Base-by-base conservation (phyloP, 495 filamentous ascomycete species). In the Penicillium bovifimosum region DNA sequence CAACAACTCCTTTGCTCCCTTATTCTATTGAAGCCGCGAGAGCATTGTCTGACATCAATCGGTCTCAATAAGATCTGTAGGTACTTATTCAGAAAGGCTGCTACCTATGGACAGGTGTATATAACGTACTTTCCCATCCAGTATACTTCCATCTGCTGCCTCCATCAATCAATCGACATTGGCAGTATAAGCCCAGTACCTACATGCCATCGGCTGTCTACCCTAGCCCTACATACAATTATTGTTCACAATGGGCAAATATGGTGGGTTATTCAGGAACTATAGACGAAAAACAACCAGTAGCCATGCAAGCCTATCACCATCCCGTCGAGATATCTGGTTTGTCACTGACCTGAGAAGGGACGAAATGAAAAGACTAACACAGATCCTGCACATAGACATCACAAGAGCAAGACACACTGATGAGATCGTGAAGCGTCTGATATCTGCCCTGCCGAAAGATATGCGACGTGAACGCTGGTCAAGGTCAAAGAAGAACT, bases 301-400 rank as follows among this genome's bases (percentile, higher is more conserved):
- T 41, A 26, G 41, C 17, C 31, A 44, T 35, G 16, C 13, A 41
- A 9, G n/a, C 17, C 26, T 27, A 13, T 33, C 26, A 41, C 14
- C 60, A 10, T 17, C 40, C 28, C 27, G 41, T n/a, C 34, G 32
- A 39, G 60, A 64, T 33, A 60, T 62, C 17, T 39, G 52, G 45
- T 48, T 36, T 24, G 38, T 67, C 17, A 40, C 24, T 9, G 59
- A 65, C 17, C 50, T 70, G 35, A 52, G 39, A n/a, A 52, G 52
- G 5, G 34, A 17, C 9, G 54, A 70, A 33, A 10, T 70, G 26
- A 54, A 44, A 38, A 41, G 46, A 33, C 59, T 70, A 43, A 66
- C 60, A n/a, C 41, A 54, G 7, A 41, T 60, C n/a, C 51, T 70
- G 14, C 52, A 55, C 40, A 44, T 60, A 63, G 54, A 59, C 35